These are phyloP conservation scores for Umbelopsis sp. DNA, from an alignment of 371 early-diverging fungal genomes.

Conservation along the genomic window DNA sequence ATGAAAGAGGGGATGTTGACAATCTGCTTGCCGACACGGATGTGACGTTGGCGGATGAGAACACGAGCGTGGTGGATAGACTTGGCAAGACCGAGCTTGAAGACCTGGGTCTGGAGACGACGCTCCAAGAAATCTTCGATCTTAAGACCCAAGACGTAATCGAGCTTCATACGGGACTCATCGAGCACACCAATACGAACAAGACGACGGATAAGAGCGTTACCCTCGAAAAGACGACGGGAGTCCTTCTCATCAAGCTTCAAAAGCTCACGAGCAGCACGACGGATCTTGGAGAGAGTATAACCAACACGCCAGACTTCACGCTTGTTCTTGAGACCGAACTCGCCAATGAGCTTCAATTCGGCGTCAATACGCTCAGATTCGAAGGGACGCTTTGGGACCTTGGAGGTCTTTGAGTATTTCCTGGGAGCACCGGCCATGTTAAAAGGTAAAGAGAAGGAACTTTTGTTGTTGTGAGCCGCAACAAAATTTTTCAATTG, in stretches of 20 bases:
- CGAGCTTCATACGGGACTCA: conserved; percentile 97
- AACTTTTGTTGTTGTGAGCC: conserved; percentile 13
- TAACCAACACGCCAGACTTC: conserved; percentile 99
- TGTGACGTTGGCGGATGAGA: conserved; percentile 98
- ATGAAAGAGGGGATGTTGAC: conserved; percentile 97
- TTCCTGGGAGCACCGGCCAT: conserved; percentile 57
- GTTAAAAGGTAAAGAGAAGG: conserved; percentile 27
- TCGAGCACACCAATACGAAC: conserved; percentile 98
- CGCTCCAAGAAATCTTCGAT: conserved; percentile 99
- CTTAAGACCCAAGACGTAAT: conserved; percentile 98
- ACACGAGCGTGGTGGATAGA: conserved; percentile 99
- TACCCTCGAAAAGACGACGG: conserved; percentile 98
- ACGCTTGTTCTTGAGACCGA: conserved; percentile 99
- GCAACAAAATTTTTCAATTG: background rate
- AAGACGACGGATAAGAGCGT: conserved; percentile 98
- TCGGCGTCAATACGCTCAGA: conserved; percentile 99
- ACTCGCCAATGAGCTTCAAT: conserved; percentile 98
- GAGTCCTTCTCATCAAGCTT: conserved; percentile 98
- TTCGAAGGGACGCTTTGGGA: conserved; percentile 99
- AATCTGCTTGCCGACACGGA: conserved; percentile 98
- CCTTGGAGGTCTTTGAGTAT: conserved; percentile 95
- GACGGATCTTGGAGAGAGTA: conserved; percentile 98
- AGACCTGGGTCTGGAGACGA: conserved; percentile 99
- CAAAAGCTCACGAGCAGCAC: conserved; percentile 99
- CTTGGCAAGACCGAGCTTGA: conserved; percentile 98